Evolutionary conservation across 1,284 basidiomycete genomes (phyloP).

Genomic region (Heimioporus retisporus): DNA sequence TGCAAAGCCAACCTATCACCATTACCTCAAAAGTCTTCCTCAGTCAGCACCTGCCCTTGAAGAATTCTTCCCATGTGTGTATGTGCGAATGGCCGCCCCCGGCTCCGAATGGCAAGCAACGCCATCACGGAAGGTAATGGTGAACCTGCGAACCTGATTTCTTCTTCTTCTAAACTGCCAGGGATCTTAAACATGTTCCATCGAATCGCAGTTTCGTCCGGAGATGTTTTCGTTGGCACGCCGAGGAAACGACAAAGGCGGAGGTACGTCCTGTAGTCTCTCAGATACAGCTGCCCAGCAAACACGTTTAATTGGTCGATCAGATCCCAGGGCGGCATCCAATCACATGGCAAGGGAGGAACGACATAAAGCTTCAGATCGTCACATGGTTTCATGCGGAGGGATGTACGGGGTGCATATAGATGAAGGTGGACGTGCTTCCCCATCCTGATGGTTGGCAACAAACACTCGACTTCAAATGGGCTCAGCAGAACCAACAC

Average conservation of each 20-base stretch:
- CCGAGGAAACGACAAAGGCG: conserved; percentile 6
- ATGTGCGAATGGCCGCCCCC: not conserved
- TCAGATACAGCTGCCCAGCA: not conserved
- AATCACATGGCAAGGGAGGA: conserved; percentile 26
- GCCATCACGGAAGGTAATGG: conserved; percentile 5
- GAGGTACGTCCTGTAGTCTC: conserved; percentile 40
- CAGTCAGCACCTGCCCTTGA: not conserved
- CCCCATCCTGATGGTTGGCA: conserved; percentile 47
- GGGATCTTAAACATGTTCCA: too few relatives aligned
- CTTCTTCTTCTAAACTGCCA: not conserved
- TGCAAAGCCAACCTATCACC: too few relatives aligned
- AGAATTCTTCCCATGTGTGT: conserved; percentile 16
- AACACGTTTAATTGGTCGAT: not conserved
- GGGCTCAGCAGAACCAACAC: conserved; percentile 52
- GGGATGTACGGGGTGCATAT: conserved; percentile 48
- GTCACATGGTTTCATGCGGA: conserved; percentile 46
- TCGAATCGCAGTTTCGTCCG: not conserved
- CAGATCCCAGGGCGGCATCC: not conserved
- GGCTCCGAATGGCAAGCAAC: conserved; percentile 1
- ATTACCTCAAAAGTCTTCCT: conserved; percentile 9
- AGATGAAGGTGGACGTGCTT: conserved; percentile 47
- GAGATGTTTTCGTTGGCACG: not conserved
- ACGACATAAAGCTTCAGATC: conserved; percentile 47
- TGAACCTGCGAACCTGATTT: not conserved
- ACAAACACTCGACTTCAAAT: conserved; percentile 51